Conservation (phyloP, 306 rosid genomes). For the Cucumis cinereus region DNA sequence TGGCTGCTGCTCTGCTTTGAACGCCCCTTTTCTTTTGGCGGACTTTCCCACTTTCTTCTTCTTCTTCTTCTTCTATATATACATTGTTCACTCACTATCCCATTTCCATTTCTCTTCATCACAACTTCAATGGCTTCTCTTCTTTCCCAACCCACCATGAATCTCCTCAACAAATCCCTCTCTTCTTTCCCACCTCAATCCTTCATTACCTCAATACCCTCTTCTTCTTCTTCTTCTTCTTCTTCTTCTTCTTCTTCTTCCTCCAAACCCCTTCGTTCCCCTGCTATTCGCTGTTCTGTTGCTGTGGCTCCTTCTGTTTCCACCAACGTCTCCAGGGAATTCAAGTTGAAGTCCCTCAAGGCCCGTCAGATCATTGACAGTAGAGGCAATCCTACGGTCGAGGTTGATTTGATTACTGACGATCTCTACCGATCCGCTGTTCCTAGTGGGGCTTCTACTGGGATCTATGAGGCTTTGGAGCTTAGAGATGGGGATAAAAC, state of each 20-base stretch:
- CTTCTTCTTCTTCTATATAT: not conserved
- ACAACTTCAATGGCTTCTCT: conserved; percentile 28
- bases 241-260: not conserved
- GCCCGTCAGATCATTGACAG: conserved; percentile 96
- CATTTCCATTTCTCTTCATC: not conserved
- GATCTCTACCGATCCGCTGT: conserved; percentile 87
- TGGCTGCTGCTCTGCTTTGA: conserved; percentile 22
- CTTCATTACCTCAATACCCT: conserved; percentile 8
- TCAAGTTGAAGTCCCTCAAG: conserved; percentile 51
- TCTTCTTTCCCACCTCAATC: conserved; percentile 22
- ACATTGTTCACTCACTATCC: not conserved
- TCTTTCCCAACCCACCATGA: conserved; percentile 31
- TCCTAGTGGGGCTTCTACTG: conserved; percentile 96
- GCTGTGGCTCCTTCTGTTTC: conserved; percentile 26
- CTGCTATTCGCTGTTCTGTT: conserved; percentile 35
- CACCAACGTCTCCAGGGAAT: conserved; percentile 23
- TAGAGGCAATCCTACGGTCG: conserved; percentile 92
- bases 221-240: conserved; percentile 1
- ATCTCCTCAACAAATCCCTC: conserved; percentile 31
- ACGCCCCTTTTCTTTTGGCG: conserved; percentile 39
- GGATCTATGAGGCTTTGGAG: conserved; percentile 95
- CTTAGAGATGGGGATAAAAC: conserved; percentile 77
- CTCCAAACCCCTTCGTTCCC: not conserved
- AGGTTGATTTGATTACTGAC: conserved; percentile 85
- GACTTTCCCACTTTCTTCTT: conserved; percentile 30